A percentile compares a stretch with the other conserved stretches of the same genome.
Conservation (phyloP, 2,329 filamentous ascomycete genomes). For the Claviceps lovelessii region DNA sequence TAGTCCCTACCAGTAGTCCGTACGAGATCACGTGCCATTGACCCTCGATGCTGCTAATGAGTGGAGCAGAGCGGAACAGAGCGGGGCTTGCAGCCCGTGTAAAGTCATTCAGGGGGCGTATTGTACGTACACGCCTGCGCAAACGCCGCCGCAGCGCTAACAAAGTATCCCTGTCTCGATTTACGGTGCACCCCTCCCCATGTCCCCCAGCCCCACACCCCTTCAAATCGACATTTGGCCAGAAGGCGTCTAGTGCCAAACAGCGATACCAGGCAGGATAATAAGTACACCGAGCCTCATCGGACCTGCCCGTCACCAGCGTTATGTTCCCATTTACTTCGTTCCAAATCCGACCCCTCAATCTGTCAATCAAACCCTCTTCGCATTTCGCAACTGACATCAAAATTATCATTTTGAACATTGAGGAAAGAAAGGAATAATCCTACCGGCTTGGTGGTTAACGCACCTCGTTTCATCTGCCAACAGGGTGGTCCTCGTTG, state of each 20-base stretch:
- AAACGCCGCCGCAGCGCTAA: background rate
- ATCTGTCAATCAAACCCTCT: background rate
- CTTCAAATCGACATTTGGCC: slow-evolving; percentile 1
- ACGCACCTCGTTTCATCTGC: background rate
- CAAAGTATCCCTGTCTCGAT: background rate
- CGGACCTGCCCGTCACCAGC: slow-evolving; percentile 1
- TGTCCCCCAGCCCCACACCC: background rate
- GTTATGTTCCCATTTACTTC: slow-evolving; percentile 1
- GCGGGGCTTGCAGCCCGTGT: too few species aligned
- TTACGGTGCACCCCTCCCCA: background rate
- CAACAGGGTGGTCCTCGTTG: background rate
- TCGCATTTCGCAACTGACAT: background rate
- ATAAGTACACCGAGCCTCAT: slow-evolving; percentile 6
- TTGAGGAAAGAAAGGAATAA: background rate
- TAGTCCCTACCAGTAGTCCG: too few species aligned
- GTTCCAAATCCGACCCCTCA: background rate
- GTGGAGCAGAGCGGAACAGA: too few species aligned
- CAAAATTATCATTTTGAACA: background rate
- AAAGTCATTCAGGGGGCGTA: too few species aligned
- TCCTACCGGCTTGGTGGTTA: background rate
- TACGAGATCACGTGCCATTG: too few species aligned
- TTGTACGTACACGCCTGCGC: background rate
- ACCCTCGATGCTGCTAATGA: too few species aligned
- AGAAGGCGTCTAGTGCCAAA: slow-evolving; percentile 1
- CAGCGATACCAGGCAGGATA: background rate